Base-by-base conservation (phyloP, 1,139 yeast genomes). In the Taphrina flavorubra region DNA sequence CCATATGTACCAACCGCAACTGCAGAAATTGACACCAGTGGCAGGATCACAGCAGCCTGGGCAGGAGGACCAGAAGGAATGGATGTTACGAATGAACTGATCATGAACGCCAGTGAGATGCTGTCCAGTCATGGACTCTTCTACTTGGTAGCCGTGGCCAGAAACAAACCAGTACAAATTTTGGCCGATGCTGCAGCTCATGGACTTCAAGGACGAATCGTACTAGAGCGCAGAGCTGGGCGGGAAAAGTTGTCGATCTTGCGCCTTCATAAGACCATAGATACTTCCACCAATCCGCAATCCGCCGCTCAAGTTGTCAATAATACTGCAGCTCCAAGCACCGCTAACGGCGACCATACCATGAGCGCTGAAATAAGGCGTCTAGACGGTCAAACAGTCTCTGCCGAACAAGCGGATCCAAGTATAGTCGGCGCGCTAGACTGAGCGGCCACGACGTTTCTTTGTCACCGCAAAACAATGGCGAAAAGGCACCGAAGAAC, bases 21-120 rank as follows among this genome's bases (percentile, higher is more conserved):
- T 7, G 31, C 68, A 11, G 69, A 70, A 44, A 68, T 65, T 55
- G 53, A 69, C 25, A 46, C 40, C 14, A 53, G 44, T 11, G 71
- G 65, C 40, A 31, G 49, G 13, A 60, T 69, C 7, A 69, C 70
- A 14, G 63, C 70, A 20, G 59, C 69, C 13, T 70, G 71, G 70
- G 71, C 71, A 6, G 71, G 71, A 7, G 71, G 71, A 3, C 13
- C 18, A 11, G 70, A 68, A 11, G 71, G 71, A 4, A 69, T 69
- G 69, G 56, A 59, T 14, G 65, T 69, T 16, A 68, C 69, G 1
- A 42, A 18, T 11, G 40, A 62, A n/a, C 25, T 70, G 25, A 40
- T 70, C 14, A 37, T 34, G 11, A 36, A 18, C 20, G 37, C 51
- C 4, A 18, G 47, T 51, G 51, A 56, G 36, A 36, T 70, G 16